Evolutionary conservation across 805 yeast genomes (phyloP).

Genomic region (Suhomyces sp.): DNA sequence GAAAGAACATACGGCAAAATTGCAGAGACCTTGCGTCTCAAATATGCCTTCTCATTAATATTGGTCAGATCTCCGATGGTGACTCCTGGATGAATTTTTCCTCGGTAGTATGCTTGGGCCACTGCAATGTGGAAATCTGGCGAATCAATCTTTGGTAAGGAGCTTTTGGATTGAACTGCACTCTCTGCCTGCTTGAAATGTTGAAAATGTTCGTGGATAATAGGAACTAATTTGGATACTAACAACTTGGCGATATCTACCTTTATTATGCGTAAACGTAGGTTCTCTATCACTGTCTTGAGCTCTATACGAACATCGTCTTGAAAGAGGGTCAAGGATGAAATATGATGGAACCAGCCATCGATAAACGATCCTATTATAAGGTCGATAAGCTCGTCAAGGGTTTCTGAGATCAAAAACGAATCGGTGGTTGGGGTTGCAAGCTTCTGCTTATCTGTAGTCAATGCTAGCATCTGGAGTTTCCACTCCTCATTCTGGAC

Average conservation of each 20-base stretch:
- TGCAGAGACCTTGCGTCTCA: slow-evolving; percentile 41
- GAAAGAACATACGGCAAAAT: slow-evolving; percentile 54
- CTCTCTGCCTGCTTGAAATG: slow-evolving; percentile 48
- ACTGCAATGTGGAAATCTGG: slow-evolving; percentile 40
- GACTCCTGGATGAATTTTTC: slow-evolving; percentile 59
- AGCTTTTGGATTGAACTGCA: slow-evolving; percentile 15
- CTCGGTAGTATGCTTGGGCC: slow-evolving; percentile 47
- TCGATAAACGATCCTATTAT: slow-evolving; percentile 54
- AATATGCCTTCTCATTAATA: slow-evolving; percentile 48
- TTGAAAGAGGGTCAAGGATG: slow-evolving; percentile 29
- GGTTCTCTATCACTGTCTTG: slow-evolving; percentile 34
- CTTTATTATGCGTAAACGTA: slow-evolving; percentile 42
- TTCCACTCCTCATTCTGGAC: slow-evolving; percentile 12
- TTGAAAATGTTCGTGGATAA: slow-evolving; percentile 62
- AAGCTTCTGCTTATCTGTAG: slow-evolving; percentile 7
- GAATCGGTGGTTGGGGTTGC: slow-evolving; percentile 41
- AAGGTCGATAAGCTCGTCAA: slow-evolving; percentile 49
- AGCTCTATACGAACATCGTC: slow-evolving; percentile 47
- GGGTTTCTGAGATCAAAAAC: slow-evolving; percentile 50
- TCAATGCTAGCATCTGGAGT: background rate
- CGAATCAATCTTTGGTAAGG: slow-evolving; percentile 9
- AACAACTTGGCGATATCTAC: slow-evolving; percentile 58
- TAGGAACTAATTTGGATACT: slow-evolving; percentile 60
- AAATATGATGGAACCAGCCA: slow-evolving; percentile 54
- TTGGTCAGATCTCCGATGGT: slow-evolving; percentile 36